These are phyloP conservation scores for Nakazawaea wyomingensis DNA, from an alignment of 805 yeast genomes.

Conservation along the genomic window DNA sequence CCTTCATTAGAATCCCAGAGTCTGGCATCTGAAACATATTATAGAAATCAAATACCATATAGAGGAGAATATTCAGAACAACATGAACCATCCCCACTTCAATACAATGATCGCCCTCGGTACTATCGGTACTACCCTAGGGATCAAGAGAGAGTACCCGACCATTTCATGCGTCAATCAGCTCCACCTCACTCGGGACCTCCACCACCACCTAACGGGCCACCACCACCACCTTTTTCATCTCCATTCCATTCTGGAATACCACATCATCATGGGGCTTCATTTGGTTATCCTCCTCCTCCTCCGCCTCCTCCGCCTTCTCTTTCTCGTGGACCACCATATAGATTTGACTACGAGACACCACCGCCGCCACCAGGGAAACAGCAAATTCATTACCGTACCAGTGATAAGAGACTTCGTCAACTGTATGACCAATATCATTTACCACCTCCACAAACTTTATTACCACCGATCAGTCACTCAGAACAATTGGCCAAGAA, in stretches of 20 bases:
- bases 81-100: conserved; percentile 9
- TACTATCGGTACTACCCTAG: conserved; percentile 10
- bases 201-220: conserved; percentile 21
- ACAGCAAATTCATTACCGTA: conserved; percentile 13
- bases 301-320: conserved; percentile 23
- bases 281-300: conserved; percentile 5
- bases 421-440: conserved; percentile 5
- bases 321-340: conserved; percentile 4
- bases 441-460: conserved; percentile 17
- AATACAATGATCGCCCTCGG: conserved; percentile 12
- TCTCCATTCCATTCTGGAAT: background rate
- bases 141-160: conserved; percentile 3
- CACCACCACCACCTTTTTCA: conserved; percentile 4
- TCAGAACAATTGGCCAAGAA: background rate
- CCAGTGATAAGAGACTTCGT: conserved; percentile 3
- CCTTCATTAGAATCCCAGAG: conserved; percentile 7
- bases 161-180: background rate
- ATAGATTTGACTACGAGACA: conserved; percentile 8
- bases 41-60: background rate
- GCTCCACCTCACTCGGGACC: too few relatives aligned
- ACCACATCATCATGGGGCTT: background rate
- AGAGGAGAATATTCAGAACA: background rate
- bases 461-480: conserved; percentile 2
- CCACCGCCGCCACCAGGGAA: conserved; percentile 13
- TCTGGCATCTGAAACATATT: background rate